These are phyloP conservation scores for Backusella westeae DNA, from an alignment of 192 early-diverging fungal genomes.

Conservation along the genomic window DNA sequence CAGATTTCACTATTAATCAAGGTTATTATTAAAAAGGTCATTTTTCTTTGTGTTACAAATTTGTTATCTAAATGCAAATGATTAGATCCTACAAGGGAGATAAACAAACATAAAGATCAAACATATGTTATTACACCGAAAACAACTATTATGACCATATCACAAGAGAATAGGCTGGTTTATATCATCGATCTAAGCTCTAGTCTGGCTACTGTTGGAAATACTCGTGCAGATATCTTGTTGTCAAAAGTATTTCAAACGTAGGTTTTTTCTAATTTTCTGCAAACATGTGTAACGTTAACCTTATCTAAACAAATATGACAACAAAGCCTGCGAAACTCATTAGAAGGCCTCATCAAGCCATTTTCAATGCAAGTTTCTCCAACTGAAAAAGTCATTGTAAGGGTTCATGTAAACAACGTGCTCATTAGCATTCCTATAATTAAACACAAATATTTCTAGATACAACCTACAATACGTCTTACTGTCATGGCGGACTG, in stretches of 20 bases:
- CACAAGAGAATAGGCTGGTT: slow-evolving; percentile 58
- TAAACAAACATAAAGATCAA: slow-evolving; percentile 16
- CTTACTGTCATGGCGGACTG: slow-evolving; percentile 58
- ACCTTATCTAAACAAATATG: neutral
- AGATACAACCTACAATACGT: slow-evolving; percentile 35
- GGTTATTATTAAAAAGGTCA: neutral
- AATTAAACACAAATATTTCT: neutral
- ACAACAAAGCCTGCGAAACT: slow-evolving; percentile 28
- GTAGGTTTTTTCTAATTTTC: slow-evolving; percentile 27
- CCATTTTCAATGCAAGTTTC: slow-evolving; percentile 36
- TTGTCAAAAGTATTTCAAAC: slow-evolving; percentile 50
- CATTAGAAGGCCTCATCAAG: slow-evolving; percentile 31
- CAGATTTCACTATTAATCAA: slow-evolving; percentile 11
- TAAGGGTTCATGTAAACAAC: neutral
- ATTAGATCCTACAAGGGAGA: neutral
- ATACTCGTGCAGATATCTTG: slow-evolving; percentile 36
- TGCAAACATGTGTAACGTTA: slow-evolving; percentile 10
- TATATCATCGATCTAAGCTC: slow-evolving; percentile 69
- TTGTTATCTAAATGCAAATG: neutral
- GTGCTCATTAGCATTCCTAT: neutral
- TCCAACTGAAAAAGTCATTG: slow-evolving; percentile 13
- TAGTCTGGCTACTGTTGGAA: slow-evolving; percentile 58
- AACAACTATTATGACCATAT: slow-evolving; percentile 59
- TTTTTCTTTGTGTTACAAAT: neutral
- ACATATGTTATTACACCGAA: slow-evolving; percentile 56